A percentile compares a stretch with the other conserved stretches of the same genome.
phyloP scores from a whole-genome alignment of 352 stramenopile species.

The Globisporangium rhizosaccharum region DNA sequence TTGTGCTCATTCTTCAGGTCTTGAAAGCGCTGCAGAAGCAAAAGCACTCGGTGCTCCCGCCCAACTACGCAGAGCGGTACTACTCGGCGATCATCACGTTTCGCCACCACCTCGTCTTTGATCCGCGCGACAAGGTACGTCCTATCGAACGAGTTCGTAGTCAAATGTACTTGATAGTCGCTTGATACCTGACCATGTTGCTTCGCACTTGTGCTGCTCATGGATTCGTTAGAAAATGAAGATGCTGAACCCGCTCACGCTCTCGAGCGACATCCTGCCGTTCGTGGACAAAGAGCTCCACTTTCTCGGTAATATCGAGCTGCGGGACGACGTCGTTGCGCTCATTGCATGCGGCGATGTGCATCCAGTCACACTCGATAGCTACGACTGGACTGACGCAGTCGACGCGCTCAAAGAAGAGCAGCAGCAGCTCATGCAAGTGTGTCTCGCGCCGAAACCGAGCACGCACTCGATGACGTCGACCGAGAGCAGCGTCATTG shows the following conservation, averaged over 20 bases:
- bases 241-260: slow-evolving; percentile 63
- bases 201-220: neutral
- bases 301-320: slow-evolving; percentile 67
- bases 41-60: slow-evolving; percentile 33
- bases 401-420: slow-evolving; percentile 16
- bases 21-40: slow-evolving; percentile 42
- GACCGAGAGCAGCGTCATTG: slow-evolving; percentile 36
- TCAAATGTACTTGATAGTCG: too few relatives aligned
- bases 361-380: slow-evolving; percentile 66
- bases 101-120: slow-evolving; percentile 85
- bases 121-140: slow-evolving; percentile 57
- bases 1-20: slow-evolving; percentile 26
- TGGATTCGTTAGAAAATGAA: slow-evolving; percentile 45
- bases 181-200: neutral
- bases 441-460: slow-evolving; percentile 10
- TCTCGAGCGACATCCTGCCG: slow-evolving; percentile 51
- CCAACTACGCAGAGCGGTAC: slow-evolving; percentile 40
- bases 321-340: slow-evolving; percentile 42
- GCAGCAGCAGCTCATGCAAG: slow-evolving; percentile 1
- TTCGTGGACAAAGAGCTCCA: slow-evolving; percentile 44
- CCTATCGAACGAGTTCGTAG: neutral
- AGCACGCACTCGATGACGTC: slow-evolving; percentile 46
- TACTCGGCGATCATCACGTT: slow-evolving; percentile 80
- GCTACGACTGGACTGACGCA: slow-evolving; percentile 60
- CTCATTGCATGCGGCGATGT: slow-evolving; percentile 57